phyloP scores from a whole-genome alignment of 345 rosid genomes.

The Firmiana major region DNA sequence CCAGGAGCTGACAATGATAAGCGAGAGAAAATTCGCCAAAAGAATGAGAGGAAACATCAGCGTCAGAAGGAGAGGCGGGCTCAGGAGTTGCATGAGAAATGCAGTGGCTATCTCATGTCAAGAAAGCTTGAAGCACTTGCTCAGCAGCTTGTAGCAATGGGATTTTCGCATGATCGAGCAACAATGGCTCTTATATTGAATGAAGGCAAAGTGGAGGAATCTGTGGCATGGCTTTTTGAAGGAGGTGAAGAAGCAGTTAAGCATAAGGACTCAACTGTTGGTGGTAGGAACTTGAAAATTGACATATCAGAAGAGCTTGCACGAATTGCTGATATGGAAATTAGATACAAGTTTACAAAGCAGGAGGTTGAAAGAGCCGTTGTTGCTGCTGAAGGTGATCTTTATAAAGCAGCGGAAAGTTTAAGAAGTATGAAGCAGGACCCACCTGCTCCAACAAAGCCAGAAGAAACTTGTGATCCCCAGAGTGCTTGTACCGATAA shows the following conservation, averaged over 20 bases:
- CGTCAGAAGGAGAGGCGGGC: slow-evolving; percentile 91
- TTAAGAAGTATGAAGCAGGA: slow-evolving; percentile 51
- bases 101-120: slow-evolving; percentile 79
- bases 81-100: slow-evolving; percentile 76
- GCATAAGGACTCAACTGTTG: slow-evolving; percentile 36
- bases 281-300: slow-evolving; percentile 61
- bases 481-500: slow-evolving; percentile 34
- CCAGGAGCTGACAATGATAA: slow-evolving; percentile 80
- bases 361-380: slow-evolving; percentile 86
- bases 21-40: slow-evolving; percentile 80
- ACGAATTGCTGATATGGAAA: slow-evolving; percentile 60
- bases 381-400: slow-evolving; percentile 71
- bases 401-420: slow-evolving; percentile 59
- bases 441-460: slow-evolving; percentile 43
- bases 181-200: slow-evolving; percentile 81
- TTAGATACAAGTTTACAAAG: slow-evolving; percentile 53
- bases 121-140: slow-evolving; percentile 80
- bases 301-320: slow-evolving; percentile 88
- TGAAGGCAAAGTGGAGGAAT: slow-evolving; percentile 84
- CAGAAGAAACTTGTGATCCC: slow-evolving; percentile 59
- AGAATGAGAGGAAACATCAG: slow-evolving; percentile 90
- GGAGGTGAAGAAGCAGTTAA: slow-evolving; percentile 60
- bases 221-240: slow-evolving; percentile 81
- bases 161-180: slow-evolving; percentile 75
- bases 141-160: slow-evolving; percentile 85